Conservation (phyloP, 345 rosid genomes). For the Corymbia maculata region DNA sequence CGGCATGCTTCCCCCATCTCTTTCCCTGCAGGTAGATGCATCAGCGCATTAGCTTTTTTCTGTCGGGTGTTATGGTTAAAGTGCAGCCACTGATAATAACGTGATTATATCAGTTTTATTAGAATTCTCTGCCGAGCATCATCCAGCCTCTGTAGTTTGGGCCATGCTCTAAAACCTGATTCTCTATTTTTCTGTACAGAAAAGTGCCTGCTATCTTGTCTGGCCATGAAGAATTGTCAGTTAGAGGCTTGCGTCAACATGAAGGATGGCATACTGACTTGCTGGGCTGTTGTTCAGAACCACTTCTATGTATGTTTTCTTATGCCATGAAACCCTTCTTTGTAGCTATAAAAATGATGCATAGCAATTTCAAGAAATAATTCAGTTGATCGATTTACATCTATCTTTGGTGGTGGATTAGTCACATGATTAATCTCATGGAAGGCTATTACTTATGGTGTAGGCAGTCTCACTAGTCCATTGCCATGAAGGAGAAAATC, state of each 20-base stretch:
- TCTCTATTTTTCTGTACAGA: conserved; percentile 31
- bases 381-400: neutral
- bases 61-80: neutral
- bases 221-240: conserved; percentile 56
- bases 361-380: neutral
- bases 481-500: neutral
- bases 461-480: neutral
- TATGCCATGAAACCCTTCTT: neutral
- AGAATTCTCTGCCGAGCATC: neutral
- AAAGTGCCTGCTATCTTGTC: conserved; percentile 58
- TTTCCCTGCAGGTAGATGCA: neutral
- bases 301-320: conserved; percentile 59
- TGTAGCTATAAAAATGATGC: neutral
- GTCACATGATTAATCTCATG: neutral
- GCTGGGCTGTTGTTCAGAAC: conserved; percentile 87
- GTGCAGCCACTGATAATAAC: neutral
- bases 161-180: conserved; percentile 1
- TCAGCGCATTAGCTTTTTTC: neutral
- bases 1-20: neutral
- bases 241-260: conserved; percentile 27
- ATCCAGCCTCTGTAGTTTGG: neutral
- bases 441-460: neutral
- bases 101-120: neutral
- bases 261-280: conserved; percentile 87
- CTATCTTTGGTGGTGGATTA: neutral